A percentile compares a stretch with the other conserved stretches of the same genome.
These are phyloP conservation scores for Monosporascus ibericus DNA, from an alignment of 2,329 filamentous ascomycete genomes.

Conservation along the genomic window DNA sequence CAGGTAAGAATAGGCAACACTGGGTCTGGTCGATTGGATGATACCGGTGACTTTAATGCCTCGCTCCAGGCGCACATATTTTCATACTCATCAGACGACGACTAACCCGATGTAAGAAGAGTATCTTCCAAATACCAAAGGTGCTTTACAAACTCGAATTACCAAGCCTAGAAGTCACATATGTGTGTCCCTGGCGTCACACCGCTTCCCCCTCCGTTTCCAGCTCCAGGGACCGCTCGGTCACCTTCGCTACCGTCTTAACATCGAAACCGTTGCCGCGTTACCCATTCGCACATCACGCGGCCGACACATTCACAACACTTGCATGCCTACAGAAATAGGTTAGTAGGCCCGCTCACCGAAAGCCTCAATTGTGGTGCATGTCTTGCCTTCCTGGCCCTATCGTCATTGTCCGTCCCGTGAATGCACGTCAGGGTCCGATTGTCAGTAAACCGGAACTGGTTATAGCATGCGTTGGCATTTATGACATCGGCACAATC, in stretches of 20 bases:
- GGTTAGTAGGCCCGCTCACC: not conserved
- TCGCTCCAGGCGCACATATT: too few species aligned
- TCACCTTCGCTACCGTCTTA: constrained; percentile 1
- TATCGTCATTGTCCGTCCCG: constrained; percentile 26
- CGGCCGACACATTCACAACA: constrained; percentile 31
- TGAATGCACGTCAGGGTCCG: constrained; percentile 32
- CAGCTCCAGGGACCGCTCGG: too few species aligned
- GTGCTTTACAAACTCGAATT: too few species aligned
- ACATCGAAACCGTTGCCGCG: constrained; percentile 18
- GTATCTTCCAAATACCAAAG: too few species aligned
- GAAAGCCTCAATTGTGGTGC: not conserved
- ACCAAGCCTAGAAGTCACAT: too few species aligned
- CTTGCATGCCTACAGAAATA: constrained; percentile 24
- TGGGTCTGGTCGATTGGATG: too few species aligned
- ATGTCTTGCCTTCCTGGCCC: constrained; percentile 24
- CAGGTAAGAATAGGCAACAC: too few species aligned
- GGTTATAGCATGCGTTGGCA: constrained; percentile 34
- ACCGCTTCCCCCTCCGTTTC: too few species aligned
- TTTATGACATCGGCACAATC: constrained; percentile 34
- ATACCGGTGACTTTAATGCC: too few species aligned
- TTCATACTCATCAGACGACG: too few species aligned
- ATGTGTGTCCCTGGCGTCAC: too few species aligned
- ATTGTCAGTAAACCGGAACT: constrained; percentile 27
- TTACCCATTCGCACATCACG: constrained; percentile 31
- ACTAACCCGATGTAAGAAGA: too few species aligned